Percentiles rank a stretch among this genome's conserved stretches.
These are phyloP conservation scores for Pouteria glomerata DNA, from an alignment of 148 eudicot species.

Conservation along the genomic window DNA sequence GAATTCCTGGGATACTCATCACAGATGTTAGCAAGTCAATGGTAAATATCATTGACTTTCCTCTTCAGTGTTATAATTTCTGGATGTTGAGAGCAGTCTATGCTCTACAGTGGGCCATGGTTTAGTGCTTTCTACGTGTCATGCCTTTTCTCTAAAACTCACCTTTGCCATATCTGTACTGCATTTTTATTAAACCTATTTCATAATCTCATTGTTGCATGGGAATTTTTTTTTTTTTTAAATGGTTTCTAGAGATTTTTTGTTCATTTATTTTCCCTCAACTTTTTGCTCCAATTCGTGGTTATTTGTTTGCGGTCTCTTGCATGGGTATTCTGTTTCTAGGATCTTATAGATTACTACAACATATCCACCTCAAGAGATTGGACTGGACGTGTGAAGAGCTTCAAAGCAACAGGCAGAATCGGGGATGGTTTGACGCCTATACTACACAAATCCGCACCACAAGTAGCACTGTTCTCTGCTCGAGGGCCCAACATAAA, in stretches of 20 bases:
- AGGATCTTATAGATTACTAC: conserved; percentile 89
- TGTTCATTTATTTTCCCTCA: neutral
- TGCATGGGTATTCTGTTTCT: conserved; percentile 9
- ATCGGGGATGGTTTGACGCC: conserved; percentile 82
- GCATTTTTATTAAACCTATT: too few species aligned
- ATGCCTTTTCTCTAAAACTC: neutral
- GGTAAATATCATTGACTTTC: conserved; percentile 36
- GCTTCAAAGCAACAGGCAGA: conserved; percentile 70
- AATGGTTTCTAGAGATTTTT: neutral
- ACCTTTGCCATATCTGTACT: neutral
- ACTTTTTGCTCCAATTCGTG: neutral
- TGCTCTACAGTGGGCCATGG: too few species aligned
- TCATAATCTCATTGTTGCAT: neutral
- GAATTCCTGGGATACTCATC: conserved; percentile 85
- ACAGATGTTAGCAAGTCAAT: conserved; percentile 68
- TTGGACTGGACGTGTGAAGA: conserved; percentile 93
- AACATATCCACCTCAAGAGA: conserved; percentile 79
- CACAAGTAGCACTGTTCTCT: conserved; percentile 90
- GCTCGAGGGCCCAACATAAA: conserved; percentile 93
- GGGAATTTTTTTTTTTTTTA: neutral
- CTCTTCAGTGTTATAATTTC: neutral
- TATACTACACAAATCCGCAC: conserved; percentile 83
- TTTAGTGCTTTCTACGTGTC: neutral
- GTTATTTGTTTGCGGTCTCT: conserved; percentile 3
- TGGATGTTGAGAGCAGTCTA: neutral